These are phyloP conservation scores for Zymoseptoria tritici DNA, from an alignment of 2,329 filamentous ascomycete species.

Conservation along the genomic window DNA sequence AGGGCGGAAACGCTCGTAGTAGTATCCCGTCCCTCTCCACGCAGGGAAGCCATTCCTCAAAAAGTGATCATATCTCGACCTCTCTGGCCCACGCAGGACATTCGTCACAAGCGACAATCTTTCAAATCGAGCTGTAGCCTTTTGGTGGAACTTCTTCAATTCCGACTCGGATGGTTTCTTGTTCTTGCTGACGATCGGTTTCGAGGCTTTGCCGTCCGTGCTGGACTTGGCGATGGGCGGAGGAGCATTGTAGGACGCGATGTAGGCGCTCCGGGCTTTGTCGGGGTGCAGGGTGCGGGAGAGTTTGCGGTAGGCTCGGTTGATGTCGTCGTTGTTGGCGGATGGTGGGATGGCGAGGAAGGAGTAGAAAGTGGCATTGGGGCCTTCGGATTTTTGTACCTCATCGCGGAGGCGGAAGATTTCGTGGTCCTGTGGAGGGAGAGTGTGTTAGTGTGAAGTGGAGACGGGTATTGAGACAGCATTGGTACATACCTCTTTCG, in stretches of 20 bases:
- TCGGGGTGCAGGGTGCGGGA: constrained; percentile 81
- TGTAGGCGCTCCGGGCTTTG: constrained; percentile 82
- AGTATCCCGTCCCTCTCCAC: constrained; percentile 98
- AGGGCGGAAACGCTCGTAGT: constrained; percentile 89
- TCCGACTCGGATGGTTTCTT: constrained; percentile 68
- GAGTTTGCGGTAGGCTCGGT: constrained; percentile 87
- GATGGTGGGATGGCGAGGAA: constrained; percentile 70
- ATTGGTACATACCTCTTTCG: constrained; percentile 54
- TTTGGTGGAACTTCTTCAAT: constrained; percentile 70
- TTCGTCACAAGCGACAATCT: constrained; percentile 77
- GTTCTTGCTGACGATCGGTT: constrained; percentile 51
- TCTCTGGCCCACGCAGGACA: constrained; percentile 70
- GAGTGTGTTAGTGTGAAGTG: neutral
- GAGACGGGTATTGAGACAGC: neutral
- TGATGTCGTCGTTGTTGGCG: constrained; percentile 80
- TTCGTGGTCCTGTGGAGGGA: constrained; percentile 65
- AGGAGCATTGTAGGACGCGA: constrained; percentile 58
- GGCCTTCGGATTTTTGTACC: constrained; percentile 65
- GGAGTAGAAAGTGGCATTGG: constrained; percentile 82
- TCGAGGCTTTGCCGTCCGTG: constrained; percentile 49
- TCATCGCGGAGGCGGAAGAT: constrained; percentile 95
- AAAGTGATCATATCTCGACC: constrained; percentile 93
- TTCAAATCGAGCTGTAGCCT: constrained; percentile 74
- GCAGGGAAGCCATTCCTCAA: constrained; percentile 84
- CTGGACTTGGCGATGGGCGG: constrained; percentile 32